Conservation (phyloP, 192 early-diverging fungal genomes). For the Radiomyces spectabilis region DNA sequence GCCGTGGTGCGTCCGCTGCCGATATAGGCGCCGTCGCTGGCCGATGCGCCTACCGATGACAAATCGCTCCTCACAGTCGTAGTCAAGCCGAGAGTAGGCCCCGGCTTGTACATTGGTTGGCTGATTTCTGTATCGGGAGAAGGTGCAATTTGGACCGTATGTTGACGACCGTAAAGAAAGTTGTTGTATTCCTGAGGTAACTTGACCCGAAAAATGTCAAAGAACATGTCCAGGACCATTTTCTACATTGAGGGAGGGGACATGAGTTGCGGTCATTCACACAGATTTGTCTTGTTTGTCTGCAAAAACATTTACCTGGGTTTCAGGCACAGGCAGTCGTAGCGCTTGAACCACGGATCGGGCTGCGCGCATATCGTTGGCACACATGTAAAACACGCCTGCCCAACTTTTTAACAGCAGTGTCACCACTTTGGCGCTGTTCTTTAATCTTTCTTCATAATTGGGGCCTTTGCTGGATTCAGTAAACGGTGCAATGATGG, state of each 20-base stretch:
- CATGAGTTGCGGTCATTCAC: not conserved
- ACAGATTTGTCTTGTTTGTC: not conserved
- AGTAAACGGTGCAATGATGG: constrained; percentile 71
- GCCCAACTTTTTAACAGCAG: constrained; percentile 72
- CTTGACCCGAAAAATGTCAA: constrained; percentile 67
- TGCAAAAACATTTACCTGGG: constrained; percentile 38
- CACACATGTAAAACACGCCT: constrained; percentile 69
- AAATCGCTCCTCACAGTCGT: not conserved
- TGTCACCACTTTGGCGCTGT: constrained; percentile 53
- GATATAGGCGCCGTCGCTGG: constrained; percentile 5
- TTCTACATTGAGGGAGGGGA: constrained; percentile 39
- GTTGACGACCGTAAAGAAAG: constrained; percentile 34
- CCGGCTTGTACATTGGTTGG: not conserved
- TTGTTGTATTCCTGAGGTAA: constrained; percentile 49
- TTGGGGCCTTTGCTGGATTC: constrained; percentile 60
- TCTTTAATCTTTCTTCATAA: constrained; percentile 57
- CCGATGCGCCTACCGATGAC: constrained; percentile 2
- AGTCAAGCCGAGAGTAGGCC: not conserved
- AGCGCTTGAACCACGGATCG: constrained; percentile 64
- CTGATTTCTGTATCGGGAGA: not conserved
- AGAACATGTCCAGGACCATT: constrained; percentile 75
- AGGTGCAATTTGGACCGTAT: constrained; percentile 20
- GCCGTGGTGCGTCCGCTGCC: constrained; percentile 6
- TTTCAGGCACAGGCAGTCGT: constrained; percentile 60
- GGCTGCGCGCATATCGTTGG: constrained; percentile 62